Evolutionary conservation across 140 eudicot species (phyloP), one percentile per base, ranked within the genome.

Genomic region (Senecio squalidus): DNA sequence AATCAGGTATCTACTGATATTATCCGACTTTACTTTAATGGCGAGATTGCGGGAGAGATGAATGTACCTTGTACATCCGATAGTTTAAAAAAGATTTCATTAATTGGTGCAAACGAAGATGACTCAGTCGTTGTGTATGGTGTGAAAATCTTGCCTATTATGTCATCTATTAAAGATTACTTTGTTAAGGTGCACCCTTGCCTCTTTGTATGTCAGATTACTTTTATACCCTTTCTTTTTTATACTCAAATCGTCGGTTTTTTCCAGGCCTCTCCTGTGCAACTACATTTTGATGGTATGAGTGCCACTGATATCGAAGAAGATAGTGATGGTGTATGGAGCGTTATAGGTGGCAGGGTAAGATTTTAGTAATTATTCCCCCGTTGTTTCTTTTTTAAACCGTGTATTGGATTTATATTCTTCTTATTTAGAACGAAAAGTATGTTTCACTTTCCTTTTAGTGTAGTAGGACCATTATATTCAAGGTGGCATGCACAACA

Each of bases 261-360:
- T 33, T 28, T 67, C 56, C 71, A 90, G 95, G 80, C 80, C 54
- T 95, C 90, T 21, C 94, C 97, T 3, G 24, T 81, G 44, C 83
- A 66, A 68, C 78, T 86, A 33, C 66, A 69, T 38, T 62, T 86
- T 71, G 94, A 86, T 74, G 47, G 41, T 74, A 73, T 78, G 68
- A 80, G 78, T 72, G 83, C 75, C 34, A 61, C 66, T 17, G 94
- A 83, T 36, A 75, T 90, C 5, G 94, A 86, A 66, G 94, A 72
- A 74, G 97, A 86, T 44, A 56, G 15, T 33, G 88, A 78, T 48
- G 97, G 97, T 64, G 94, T 76, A 24, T 90, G 95, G 97, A 78
- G 76, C 55, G 79, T 90, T 66, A 85, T 80, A 45, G 94, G 95
- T 65, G 97, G 97, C 47, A 90, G 83, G 94, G 95, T 85, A 51